These are phyloP conservation scores for Xylaria curta DNA, from an alignment of 495 filamentous ascomycete species.

Conservation along the genomic window DNA sequence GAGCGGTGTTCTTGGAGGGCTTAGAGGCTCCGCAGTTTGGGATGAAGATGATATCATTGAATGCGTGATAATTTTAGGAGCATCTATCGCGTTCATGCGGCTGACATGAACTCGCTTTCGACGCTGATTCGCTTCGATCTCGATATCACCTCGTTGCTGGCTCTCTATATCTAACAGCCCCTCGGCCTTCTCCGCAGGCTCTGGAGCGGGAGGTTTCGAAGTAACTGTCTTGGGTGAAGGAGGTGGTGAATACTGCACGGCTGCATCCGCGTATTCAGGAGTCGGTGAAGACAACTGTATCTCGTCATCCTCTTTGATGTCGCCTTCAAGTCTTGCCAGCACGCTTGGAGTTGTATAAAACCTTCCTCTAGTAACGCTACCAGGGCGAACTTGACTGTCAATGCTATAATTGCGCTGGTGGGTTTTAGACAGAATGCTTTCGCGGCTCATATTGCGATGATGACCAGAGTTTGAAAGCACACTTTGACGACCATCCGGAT, in stretches of 20 bases:
- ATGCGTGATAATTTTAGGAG: conserved; percentile 36
- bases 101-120: conserved; percentile 65
- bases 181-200: conserved; percentile 45
- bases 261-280: conserved; percentile 69
- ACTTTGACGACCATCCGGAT: conserved; percentile 61
- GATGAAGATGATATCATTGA: conserved; percentile 74
- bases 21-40: conserved; percentile 74
- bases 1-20: conserved; percentile 72
- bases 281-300: conserved; percentile 33
- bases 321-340: conserved; percentile 57
- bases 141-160: conserved; percentile 54
- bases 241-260: conserved; percentile 82
- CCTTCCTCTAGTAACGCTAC: conserved; percentile 55
- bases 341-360: conserved; percentile 54
- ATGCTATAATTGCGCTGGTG: conserved; percentile 57
- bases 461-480: conserved; percentile 50
- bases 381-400: conserved; percentile 57
- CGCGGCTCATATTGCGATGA: conserved; percentile 50
- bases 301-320: conserved; percentile 58
- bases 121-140: conserved; percentile 74
- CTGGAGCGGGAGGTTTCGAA: conserved; percentile 48
- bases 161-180: conserved; percentile 47
- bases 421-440: conserved; percentile 50
- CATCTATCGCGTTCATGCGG: conserved; percentile 50
- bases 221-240: conserved; percentile 67